Evolutionary conservation across 2,329 filamentous ascomycete genomes (phyloP).

Genomic region (Trichoderma sp.): DNA sequence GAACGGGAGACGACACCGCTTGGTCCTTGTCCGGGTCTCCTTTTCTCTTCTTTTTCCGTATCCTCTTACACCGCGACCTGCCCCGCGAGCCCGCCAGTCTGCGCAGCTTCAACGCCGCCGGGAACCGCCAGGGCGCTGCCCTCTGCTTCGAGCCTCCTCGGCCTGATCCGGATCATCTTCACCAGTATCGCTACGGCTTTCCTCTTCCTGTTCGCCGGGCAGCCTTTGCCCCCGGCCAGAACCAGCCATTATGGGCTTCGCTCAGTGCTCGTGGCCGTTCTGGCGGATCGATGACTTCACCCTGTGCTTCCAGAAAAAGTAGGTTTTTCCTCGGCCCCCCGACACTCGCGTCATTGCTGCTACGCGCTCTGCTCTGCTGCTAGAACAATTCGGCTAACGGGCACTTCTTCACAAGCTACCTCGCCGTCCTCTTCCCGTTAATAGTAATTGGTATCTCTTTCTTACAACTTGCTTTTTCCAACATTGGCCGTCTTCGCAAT

Average conservation of each 20-base stretch:
- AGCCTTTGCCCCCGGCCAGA: neutral
- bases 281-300: slow-evolving; percentile 68
- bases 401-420: slow-evolving; percentile 37
- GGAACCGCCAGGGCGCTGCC: neutral
- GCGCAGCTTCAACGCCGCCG: neutral
- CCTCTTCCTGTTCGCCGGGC: neutral
- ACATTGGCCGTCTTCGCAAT: slow-evolving; percentile 57
- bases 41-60: neutral
- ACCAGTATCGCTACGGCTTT: neutral
- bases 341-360: neutral
- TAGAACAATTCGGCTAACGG: slow-evolving; percentile 16
- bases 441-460: slow-evolving; percentile 71
- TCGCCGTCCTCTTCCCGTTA: slow-evolving; percentile 75
- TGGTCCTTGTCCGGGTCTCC: slow-evolving; percentile 2
- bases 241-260: slow-evolving; percentile 44
- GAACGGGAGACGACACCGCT: slow-evolving; percentile 25
- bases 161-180: neutral
- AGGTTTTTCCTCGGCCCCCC: slow-evolving; percentile 41
- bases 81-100: neutral
- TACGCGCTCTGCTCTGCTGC: neutral
- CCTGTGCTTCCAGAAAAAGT: slow-evolving; percentile 68
- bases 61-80: neutral
- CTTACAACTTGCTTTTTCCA: slow-evolving; percentile 63
- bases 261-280: slow-evolving; percentile 59
- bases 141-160: too few species aligned